Evolutionary conservation across 2,329 filamentous ascomycete species (phyloP).

Genomic region (Colletotrichum higginsianum): DNA sequence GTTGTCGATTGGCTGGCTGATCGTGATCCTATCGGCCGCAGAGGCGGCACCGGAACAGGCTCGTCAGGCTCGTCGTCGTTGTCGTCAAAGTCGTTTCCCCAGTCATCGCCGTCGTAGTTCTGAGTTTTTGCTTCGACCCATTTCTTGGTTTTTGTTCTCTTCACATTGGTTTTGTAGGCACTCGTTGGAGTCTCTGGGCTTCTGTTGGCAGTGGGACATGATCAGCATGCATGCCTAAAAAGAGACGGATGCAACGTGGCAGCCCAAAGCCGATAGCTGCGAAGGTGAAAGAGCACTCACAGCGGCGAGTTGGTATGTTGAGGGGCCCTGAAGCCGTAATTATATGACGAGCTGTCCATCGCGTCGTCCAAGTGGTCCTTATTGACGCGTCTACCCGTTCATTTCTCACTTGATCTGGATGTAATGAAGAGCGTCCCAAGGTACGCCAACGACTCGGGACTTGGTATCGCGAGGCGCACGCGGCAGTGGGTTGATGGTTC

Average conservation of each 20-base stretch:
- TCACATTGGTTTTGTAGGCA: constrained; percentile 86
- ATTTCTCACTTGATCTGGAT: constrained; percentile 20
- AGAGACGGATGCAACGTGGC: not conserved
- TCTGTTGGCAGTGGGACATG: constrained; percentile 3
- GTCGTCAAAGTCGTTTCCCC: constrained; percentile 80
- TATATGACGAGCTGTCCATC: constrained; percentile 38
- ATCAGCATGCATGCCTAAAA: constrained; percentile 15
- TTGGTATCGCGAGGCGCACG: constrained; percentile 17
- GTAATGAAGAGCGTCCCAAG: constrained; percentile 4
- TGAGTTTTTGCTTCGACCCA: constrained; percentile 92
- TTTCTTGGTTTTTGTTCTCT: constrained; percentile 91
- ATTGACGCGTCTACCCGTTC: constrained; percentile 19
- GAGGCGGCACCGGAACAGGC: constrained; percentile 54
- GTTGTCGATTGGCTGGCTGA: constrained; percentile 52
- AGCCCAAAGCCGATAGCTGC: not conserved
- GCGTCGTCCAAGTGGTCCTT: constrained; percentile 26
- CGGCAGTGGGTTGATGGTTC: constrained; percentile 20
- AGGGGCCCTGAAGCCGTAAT: constrained; percentile 37
- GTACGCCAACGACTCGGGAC: constrained; percentile 5
- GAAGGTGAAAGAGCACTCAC: constrained; percentile 25
- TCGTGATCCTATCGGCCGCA: constrained; percentile 33
- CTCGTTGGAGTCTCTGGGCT: constrained; percentile 45
- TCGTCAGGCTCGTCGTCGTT: constrained; percentile 66
- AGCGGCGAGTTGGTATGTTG: constrained; percentile 35
- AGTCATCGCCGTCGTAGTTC: constrained; percentile 94